Evolutionary conservation across 768 basidiomycete genomes (phyloP).

Genomic region (Boletales sp.): DNA sequence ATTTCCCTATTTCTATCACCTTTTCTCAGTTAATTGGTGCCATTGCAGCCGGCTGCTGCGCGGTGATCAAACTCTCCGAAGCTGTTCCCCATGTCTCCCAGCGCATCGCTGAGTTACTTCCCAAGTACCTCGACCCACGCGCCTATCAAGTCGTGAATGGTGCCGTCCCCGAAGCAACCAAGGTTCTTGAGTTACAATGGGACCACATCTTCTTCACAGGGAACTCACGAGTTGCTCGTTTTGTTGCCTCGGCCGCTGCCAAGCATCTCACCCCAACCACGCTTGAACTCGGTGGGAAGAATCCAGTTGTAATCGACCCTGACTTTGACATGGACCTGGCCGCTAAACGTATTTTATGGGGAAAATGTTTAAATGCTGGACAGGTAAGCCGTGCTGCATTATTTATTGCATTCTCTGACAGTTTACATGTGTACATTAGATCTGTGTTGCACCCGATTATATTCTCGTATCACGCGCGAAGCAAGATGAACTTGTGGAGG

Average conservation of each 20-base stretch:
- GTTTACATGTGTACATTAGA: constrained; percentile 12
- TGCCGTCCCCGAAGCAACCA: constrained; percentile 59
- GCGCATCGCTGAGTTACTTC: constrained; percentile 63
- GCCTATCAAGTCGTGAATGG: constrained; percentile 67
- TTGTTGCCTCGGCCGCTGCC: constrained; percentile 72
- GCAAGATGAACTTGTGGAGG: too few species aligned
- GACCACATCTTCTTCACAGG: constrained; percentile 61
- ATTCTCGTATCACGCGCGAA: constrained; percentile 32
- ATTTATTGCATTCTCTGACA: too few species aligned
- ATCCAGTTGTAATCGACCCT: constrained; percentile 74
- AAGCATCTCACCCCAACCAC: constrained; percentile 70
- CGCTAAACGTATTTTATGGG: constrained; percentile 74
- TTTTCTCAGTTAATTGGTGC: constrained; percentile 47
- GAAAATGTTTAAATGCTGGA: constrained; percentile 72
- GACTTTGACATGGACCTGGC: constrained; percentile 60
- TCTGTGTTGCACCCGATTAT: constrained; percentile 64
- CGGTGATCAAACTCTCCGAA: constrained; percentile 76
- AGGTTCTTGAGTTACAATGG: constrained; percentile 52
- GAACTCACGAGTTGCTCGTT: constrained; percentile 54
- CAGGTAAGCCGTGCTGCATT: constrained; percentile 29
- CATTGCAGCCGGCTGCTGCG: constrained; percentile 74
- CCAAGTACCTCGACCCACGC: constrained; percentile 70
- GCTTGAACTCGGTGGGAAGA: constrained; percentile 67
- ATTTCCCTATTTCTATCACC: not conserved
- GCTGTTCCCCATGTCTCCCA: constrained; percentile 49